Evolutionary conservation across 768 basidiomycete species (phyloP).

Genomic region (Agrocybe praecox): DNA sequence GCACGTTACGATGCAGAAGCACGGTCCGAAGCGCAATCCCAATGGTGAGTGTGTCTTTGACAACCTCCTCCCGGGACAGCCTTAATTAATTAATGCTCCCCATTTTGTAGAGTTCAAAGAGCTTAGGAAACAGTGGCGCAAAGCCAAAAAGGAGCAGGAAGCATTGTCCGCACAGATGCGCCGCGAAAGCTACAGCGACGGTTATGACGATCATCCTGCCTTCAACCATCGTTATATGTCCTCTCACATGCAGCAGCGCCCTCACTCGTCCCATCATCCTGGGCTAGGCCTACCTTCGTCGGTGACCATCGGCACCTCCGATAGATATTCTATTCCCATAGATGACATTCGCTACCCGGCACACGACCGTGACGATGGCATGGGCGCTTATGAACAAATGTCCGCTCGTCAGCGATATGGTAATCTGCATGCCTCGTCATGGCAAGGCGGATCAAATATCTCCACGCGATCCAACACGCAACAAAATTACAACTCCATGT

Average conservation of each 20-base stretch:
- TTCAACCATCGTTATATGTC: constrained; percentile 29
- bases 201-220: constrained; percentile 30
- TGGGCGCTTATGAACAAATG: constrained; percentile 24
- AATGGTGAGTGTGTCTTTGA: constrained; percentile 60
- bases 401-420: constrained; percentile 32
- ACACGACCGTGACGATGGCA: constrained; percentile 32
- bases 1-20: constrained; percentile 98
- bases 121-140: constrained; percentile 94
- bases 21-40: constrained; percentile 88
- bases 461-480: constrained; percentile 12
- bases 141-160: constrained; percentile 81
- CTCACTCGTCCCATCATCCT: constrained; percentile 28
- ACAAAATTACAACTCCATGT: constrained; percentile 24
- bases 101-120: constrained; percentile 89
- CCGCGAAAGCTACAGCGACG: constrained; percentile 33
- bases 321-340: constrained; percentile 29
- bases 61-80: not conserved
- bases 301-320: constrained; percentile 26
- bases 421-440: constrained; percentile 31
- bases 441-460: constrained; percentile 30
- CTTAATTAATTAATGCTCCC: constrained; percentile 17
- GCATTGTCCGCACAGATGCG: constrained; percentile 31
- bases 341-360: constrained; percentile 34
- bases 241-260: constrained; percentile 26
- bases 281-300: constrained; percentile 29